Conservation (phyloP, 2,329 filamentous ascomycete genomes). For the Penicillium vulpinum region DNA sequence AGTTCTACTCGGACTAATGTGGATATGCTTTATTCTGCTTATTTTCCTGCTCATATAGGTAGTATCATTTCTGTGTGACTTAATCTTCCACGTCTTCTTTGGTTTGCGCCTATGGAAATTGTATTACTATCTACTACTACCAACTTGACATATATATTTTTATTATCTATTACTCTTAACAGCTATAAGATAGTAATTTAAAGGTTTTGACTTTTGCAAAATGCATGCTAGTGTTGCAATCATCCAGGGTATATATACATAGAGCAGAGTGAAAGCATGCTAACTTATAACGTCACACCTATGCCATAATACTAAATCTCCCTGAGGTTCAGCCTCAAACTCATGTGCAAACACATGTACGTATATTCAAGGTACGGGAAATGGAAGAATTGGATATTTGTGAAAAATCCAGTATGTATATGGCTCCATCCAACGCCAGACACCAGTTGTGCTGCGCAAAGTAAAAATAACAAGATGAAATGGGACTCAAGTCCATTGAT, state of each 20-base stretch:
- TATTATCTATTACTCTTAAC: neutral
- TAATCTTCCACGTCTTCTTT: neutral
- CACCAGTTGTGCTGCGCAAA: conserved; percentile 25
- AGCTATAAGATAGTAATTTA: neutral
- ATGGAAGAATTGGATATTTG: neutral
- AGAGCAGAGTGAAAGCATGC: neutral
- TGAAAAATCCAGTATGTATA: conserved; percentile 11
- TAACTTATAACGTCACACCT: neutral
- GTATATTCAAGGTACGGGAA: neutral
- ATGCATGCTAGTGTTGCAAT: neutral
- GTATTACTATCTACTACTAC: conserved; percentile 11
- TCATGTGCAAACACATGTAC: neutral
- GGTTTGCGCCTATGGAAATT: neutral
- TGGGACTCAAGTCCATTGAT: neutral
- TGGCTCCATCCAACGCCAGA: conserved; percentile 29
- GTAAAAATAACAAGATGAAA: conserved; percentile 11
- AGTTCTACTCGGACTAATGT: conserved; percentile 9
- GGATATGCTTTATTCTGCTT: conserved; percentile 3
- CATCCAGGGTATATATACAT: neutral
- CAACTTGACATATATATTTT: neutral
- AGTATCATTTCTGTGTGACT: neutral
- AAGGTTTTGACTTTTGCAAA: neutral
- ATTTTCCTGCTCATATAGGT: neutral
- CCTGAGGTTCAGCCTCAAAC: neutral
- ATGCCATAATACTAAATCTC: neutral